Conservation (phyloP, 2,329 filamentous ascomycete species). For the Pestalotiopsis sp. region DNA sequence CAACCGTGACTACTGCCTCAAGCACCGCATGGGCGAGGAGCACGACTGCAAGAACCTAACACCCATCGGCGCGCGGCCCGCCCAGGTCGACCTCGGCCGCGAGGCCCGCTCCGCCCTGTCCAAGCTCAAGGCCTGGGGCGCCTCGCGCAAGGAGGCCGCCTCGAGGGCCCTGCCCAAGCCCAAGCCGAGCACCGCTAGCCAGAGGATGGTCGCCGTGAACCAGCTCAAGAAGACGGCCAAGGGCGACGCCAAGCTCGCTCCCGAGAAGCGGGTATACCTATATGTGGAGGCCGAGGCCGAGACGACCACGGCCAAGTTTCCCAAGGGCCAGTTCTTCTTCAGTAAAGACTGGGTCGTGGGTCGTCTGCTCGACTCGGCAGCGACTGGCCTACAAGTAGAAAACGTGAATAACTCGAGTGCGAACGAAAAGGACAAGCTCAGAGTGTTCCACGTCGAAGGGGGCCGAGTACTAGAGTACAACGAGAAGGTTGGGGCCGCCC, state of each 20-base stretch:
- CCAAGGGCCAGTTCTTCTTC: constrained; percentile 80
- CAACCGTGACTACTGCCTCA: constrained; percentile 74
- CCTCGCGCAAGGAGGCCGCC: constrained; percentile 68
- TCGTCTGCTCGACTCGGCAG: constrained; percentile 75
- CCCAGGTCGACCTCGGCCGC: constrained; percentile 52
- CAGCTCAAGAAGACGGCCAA: constrained; percentile 84
- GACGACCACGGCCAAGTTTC: constrained; percentile 80
- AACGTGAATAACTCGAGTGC: constrained; percentile 81
- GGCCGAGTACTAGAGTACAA: constrained; percentile 83
- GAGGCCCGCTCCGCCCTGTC: constrained; percentile 74
- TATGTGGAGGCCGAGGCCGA: constrained; percentile 88
- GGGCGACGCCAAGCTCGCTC: constrained; percentile 78
- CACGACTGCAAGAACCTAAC: constrained; percentile 80
- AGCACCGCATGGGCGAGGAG: constrained; percentile 75
- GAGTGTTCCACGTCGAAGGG: constrained; percentile 91
- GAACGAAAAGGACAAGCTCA: constrained; percentile 74
- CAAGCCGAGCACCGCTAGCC: constrained; percentile 62
- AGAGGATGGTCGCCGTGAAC: constrained; percentile 69
- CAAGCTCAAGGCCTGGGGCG: constrained; percentile 77
- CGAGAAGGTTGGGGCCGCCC: constrained; percentile 74
- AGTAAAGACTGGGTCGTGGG: constrained; percentile 88
- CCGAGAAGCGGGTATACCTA: constrained; percentile 86
- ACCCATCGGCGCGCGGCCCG: constrained; percentile 50
- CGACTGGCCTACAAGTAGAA: constrained; percentile 73
- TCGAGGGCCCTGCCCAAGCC: constrained; percentile 60